Conservation (phyloP, 345 rosid genomes). For the Eucalyptus sideroxylon region DNA sequence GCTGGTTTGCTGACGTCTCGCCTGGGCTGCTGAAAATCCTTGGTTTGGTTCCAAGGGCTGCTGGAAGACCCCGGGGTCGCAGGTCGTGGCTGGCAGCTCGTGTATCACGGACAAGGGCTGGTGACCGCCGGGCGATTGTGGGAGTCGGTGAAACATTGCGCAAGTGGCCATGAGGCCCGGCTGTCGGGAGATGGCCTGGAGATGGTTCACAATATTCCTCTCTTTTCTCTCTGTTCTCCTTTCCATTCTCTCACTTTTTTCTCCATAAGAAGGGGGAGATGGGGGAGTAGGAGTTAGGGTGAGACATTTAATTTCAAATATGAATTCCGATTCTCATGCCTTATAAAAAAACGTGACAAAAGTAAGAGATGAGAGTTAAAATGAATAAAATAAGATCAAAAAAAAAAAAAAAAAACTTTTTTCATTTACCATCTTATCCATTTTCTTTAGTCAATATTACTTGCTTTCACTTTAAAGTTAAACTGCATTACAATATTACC, state of each 20-base stretch:
- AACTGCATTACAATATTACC: not conserved
- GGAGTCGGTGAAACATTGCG: too few relatives aligned
- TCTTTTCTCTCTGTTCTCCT: too few relatives aligned
- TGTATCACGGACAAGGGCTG: too few relatives aligned
- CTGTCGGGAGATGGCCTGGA: too few relatives aligned
- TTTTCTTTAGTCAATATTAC: not conserved
- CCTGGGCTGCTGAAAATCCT: not conserved
- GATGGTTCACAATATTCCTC: too few relatives aligned
- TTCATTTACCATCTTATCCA: not conserved
- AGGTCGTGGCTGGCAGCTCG: too few relatives aligned
- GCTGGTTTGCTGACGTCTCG: not conserved
- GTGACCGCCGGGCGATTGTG: too few relatives aligned
- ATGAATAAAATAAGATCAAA: rapidly evolving
- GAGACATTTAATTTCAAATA: too few relatives aligned
- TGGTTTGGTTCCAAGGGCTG: not conserved
- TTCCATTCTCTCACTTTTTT: too few relatives aligned
- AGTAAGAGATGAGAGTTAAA: too few relatives aligned
- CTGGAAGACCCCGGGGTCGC: not conserved
- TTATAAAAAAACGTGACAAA: rapidly evolving
- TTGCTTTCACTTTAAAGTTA: not conserved
- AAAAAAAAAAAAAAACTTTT: rapidly evolving
- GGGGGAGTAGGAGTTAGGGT: rapidly evolving
- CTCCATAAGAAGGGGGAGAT: too few relatives aligned
- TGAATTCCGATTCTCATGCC: rapidly evolving
- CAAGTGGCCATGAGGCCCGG: too few relatives aligned